Base-by-base conservation (phyloP, 371 early-diverging fungal genomes). In the Mucor irregularis region DNA sequence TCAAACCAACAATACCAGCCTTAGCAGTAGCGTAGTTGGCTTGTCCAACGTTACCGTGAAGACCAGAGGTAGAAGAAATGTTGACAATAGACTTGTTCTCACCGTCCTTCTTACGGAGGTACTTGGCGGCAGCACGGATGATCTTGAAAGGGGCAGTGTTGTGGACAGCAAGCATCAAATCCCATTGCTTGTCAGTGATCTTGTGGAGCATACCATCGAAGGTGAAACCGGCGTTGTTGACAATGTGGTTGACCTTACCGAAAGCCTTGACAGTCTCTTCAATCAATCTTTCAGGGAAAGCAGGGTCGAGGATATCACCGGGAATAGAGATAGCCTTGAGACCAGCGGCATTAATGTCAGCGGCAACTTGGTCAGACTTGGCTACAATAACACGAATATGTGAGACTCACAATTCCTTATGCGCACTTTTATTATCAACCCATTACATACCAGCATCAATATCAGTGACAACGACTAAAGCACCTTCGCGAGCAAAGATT, bases 401-500 rank as follows among this genome's bases (percentile, higher is more conserved):
- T 35, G 37, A 38, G n/a, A 9, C 21, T 45, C 33, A 45, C 11
- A n/a, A n/a, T n/a, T n/a, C n/a, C n/a, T n/a, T n/a, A n/a, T n/a
- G n/a, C n/a, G n/a, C n/a, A n/a, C 33, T 16, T 49, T 11, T 25
- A 8, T 5, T 17, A 19, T 19, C n/a, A n/a, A n/a, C n/a, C n/a
- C n/a, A n/a, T 21, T 19, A 22, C 5, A 56, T 69, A 60, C 63
- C 65, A 45, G 69, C 68, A 54, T 71, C 65, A 52, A 91, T 80
- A 71, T 91, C 91, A 39, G 85, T 83, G 50, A 81, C 80, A 33
- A 88, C 88, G 30, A 89, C 88, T 34, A 75, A 61, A 47, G 88
- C 88, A 61, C 91, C 91, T 71, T 91, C 91, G 62, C 87, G 87
- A 52, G 88, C 91, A 68, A 88, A 91, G 49, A 87, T 69, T 48